Evolutionary conservation across 129 eudicot genomes (phyloP).

Genomic region (Dittrichia graveolens): DNA sequence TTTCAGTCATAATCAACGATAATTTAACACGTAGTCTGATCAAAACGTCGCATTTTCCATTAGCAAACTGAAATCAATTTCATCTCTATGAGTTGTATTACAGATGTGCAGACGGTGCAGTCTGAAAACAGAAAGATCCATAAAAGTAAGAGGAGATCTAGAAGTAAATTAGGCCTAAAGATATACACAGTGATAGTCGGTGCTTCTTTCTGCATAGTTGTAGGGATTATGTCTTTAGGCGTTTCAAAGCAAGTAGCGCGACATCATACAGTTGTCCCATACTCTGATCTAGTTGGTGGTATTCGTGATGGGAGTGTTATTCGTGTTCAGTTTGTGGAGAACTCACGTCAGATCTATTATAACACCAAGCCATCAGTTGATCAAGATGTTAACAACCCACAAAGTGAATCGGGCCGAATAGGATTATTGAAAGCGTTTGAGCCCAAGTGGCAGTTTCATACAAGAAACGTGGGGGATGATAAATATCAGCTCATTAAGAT

Average conservation of each 20-base stretch:
- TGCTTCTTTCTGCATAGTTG: conserved; percentile 30
- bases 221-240: conserved; percentile 29
- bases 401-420: conserved; percentile 17
- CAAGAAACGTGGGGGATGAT: conserved; percentile 42
- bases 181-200: conserved; percentile 33
- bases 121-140: conserved; percentile 17
- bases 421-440: conserved; percentile 12
- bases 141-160: conserved; percentile 20
- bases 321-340: conserved; percentile 43
- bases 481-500: conserved; percentile 32
- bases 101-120: conserved; percentile 6
- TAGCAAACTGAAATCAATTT: background rate
- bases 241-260: conserved; percentile 30
- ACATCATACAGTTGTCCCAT: conserved; percentile 37
- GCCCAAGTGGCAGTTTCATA: conserved; percentile 32
- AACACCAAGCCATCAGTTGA: conserved; percentile 33
- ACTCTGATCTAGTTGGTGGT: conserved; percentile 35
- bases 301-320: conserved; percentile 43
- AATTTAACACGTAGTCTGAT: background rate
- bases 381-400: conserved; percentile 24
- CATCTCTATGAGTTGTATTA: conserved; percentile 13
- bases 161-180: conserved; percentile 24
- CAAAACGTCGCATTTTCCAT: background rate
- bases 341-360: conserved; percentile 36
- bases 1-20: background rate